Percentiles rank a stretch among this genome's conserved stretches.
phyloP scores from a whole-genome alignment of 768 basidiomycete genomes.

The Suillus subaureus region DNA sequence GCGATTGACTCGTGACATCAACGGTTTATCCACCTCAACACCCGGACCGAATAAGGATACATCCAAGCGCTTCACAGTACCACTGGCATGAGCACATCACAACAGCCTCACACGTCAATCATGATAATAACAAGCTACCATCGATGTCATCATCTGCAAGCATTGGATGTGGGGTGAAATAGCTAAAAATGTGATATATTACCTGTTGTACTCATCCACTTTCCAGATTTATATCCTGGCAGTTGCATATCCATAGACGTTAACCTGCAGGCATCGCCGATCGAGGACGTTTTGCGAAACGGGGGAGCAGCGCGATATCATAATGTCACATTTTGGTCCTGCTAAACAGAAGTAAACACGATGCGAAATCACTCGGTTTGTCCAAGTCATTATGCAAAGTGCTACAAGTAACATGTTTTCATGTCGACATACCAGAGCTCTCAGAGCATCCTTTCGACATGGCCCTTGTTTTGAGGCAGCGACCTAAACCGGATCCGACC shows the following conservation, averaged over 20 bases:
- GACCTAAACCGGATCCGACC: background rate
- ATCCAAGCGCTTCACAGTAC: background rate
- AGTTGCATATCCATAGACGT: too few species aligned
- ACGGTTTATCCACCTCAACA: background rate
- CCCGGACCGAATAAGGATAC: background rate
- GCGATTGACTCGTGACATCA: too few species aligned
- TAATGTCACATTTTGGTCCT: too few species aligned
- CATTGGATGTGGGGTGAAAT: background rate
- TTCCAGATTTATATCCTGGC: too few species aligned
- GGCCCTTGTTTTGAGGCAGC: background rate
- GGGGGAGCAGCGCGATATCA: too few species aligned
- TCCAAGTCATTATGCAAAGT: too few species aligned
- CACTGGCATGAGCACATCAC: background rate
- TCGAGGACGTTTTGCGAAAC: too few species aligned
- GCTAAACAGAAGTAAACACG: too few species aligned
- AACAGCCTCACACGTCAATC: background rate
- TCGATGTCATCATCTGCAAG: background rate
- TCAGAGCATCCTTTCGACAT: background rate
- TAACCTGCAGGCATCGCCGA: too few species aligned
- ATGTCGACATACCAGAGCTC: background rate
- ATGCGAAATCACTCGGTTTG: too few species aligned
- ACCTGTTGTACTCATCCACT: too few species aligned
- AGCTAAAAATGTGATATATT: too few species aligned
- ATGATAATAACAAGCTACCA: background rate
- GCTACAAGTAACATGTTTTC: background rate